Base-by-base conservation (phyloP, 345 rosid species). In the Diplotaxis tenuifolia region DNA sequence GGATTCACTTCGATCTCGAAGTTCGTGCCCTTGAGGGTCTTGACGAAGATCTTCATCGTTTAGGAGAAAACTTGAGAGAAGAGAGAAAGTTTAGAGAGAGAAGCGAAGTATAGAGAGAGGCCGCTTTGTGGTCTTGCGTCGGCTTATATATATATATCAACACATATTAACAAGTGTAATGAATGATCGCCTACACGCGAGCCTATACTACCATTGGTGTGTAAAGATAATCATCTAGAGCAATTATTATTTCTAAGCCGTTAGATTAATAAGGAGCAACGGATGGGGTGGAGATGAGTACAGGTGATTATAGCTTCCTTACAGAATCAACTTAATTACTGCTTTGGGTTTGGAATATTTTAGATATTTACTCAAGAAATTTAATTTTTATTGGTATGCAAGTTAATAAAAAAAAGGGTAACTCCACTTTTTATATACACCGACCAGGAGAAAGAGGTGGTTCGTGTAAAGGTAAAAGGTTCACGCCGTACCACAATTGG, bases 1-100 rank as follows among this genome's bases (percentile, higher is more conserved):
- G 92, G 88, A 16, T 82, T 80, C 4, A 89, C 96, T 79, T 89
- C 86, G 83, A 89, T 72, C 45, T 87, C 88, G 84, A 89, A 89
- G 80, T 76, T 66, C 29, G 87, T 79, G 14, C 93, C 93, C 74
- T 85, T 89, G 83, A 89, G 88, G 60, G 92, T 87, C 82, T 87
- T 89, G 3, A 89, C 84, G 62, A 80, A 86, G 83, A 87, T 69
- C 91, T 85, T 89, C 92, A 89, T 89, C 86, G 78, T 84, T 61
- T 62, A 29, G 65, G 70, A 42, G 31, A 18, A 76, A 58, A 9
- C 9, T 65, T 65, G 40, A 59, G 50, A 19, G 58, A 67, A 52
- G 73, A 50, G 69, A 71, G 38, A 71, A 67, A 54, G 69, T 27
- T 68, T 68, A 36, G 64, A 71, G 34, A 75, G 78, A 75, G 79